Percentiles rank a stretch among this genome's conserved stretches.
phyloP scores from a whole-genome alignment of 2,329 filamentous ascomycete species.

The Kalmusia sp. region DNA sequence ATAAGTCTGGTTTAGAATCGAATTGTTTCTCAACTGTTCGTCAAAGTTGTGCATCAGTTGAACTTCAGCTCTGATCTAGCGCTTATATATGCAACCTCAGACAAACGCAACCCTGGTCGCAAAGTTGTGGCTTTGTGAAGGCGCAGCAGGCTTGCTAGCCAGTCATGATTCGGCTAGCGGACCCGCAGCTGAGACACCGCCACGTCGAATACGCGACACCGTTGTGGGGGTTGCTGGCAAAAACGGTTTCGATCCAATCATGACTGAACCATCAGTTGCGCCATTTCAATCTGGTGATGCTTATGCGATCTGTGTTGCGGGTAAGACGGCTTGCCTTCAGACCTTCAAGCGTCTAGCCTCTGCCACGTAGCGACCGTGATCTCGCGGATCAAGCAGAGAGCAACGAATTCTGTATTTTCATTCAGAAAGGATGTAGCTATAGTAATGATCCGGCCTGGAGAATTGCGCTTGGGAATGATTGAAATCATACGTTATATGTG shows the following conservation, averaged over 20 bases:
- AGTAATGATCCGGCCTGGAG: no score
- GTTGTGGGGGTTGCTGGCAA: neutral
- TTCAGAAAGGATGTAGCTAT: no score
- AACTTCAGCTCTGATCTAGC: neutral
- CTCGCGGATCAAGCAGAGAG: no score
- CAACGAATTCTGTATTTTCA: no score
- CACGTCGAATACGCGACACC: neutral
- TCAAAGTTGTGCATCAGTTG: neutral
- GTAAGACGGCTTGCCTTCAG: neutral
- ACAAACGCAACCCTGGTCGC: neutral
- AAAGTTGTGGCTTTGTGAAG: conserved; percentile 1
- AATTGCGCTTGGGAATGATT: no score
- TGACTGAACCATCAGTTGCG: neutral
- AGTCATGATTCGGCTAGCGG: neutral
- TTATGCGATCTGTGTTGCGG: conserved; percentile 5
- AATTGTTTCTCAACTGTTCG: neutral
- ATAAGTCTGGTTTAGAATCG: neutral
- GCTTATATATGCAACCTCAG: neutral
- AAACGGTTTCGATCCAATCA: neutral
- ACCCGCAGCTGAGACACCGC: conserved; percentile 4
- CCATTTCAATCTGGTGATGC: neutral
- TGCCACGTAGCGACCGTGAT: neutral
- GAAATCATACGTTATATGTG: no score
- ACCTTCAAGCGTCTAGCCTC: neutral
- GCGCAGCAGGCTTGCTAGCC: conserved; percentile 1